These are phyloP conservation scores for Fagopyrum esculentum DNA, from an alignment of 148 eudicot genomes.

Conservation along the genomic window DNA sequence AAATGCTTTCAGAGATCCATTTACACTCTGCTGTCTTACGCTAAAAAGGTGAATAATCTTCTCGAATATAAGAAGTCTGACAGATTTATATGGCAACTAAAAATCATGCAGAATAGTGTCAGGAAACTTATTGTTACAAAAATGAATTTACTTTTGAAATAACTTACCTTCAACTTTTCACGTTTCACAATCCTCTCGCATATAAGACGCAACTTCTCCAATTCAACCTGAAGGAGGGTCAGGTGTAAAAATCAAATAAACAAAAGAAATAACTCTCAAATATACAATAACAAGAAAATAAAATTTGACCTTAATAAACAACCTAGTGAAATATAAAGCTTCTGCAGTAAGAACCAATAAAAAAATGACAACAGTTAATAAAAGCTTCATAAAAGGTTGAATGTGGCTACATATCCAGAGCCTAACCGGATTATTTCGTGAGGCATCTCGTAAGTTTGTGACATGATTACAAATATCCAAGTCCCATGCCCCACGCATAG, in stretches of 20 bases:
- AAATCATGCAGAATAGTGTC: not conserved
- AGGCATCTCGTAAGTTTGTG: not conserved
- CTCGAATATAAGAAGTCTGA: not conserved
- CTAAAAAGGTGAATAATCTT: too few relatives aligned
- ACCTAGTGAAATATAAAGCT: not conserved
- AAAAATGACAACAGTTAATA: not conserved
- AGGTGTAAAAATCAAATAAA: not conserved
- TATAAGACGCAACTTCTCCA: conserved; percentile 86
- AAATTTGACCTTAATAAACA: not conserved
- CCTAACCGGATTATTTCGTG: not conserved
- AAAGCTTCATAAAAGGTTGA: not conserved
- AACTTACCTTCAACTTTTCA: conserved; percentile 81
- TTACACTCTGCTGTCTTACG: too few relatives aligned
- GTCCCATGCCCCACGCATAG: not conserved
- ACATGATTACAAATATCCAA: not conserved
- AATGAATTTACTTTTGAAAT: not conserved
- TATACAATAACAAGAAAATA: not conserved
- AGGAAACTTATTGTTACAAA: not conserved
- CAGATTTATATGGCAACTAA: not conserved
- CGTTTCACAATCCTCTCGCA: conserved; percentile 89
- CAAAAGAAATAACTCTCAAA: not conserved
- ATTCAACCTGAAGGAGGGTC: conserved; percentile 60
- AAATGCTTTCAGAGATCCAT: not conserved
- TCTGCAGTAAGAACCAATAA: not conserved
- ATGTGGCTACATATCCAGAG: not conserved